Conservation (phyloP, 768 basidiomycete genomes). For the Lyophyllum decastes region DNA sequence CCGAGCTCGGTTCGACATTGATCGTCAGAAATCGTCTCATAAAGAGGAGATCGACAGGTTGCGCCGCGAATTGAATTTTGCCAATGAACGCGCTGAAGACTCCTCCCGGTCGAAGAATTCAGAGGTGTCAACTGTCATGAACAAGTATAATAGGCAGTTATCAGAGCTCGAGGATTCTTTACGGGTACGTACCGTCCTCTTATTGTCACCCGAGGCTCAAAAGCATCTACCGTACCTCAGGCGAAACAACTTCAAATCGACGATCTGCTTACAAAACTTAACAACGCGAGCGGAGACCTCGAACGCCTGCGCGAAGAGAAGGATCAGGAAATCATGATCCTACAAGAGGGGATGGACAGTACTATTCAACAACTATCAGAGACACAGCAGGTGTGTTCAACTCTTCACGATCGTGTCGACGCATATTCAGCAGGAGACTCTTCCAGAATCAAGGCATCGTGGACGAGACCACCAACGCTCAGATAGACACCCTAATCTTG, state of each 20-base stretch:
- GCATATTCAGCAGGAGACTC: constrained; percentile 5
- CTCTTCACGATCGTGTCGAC: background rate
- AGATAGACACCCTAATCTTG: constrained; percentile 94
- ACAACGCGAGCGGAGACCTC: constrained; percentile 71
- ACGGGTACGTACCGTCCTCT: constrained; percentile 52
- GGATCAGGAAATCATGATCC: constrained; percentile 93
- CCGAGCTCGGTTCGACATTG: constrained; percentile 92
- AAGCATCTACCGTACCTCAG: constrained; percentile 38
- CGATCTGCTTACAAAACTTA: constrained; percentile 80
- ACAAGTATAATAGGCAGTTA: constrained; percentile 95
- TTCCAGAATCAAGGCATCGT: constrained; percentile 79
- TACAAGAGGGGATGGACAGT: constrained; percentile 93
- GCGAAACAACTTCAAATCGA: constrained; percentile 97
- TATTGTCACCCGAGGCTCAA: background rate
- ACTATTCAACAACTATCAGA: constrained; percentile 89
- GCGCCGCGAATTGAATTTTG: constrained; percentile 89
- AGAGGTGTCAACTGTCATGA: constrained; percentile 84
- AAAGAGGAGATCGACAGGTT: constrained; percentile 94
- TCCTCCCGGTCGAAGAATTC: constrained; percentile 88
- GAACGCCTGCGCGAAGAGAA: constrained; percentile 91
- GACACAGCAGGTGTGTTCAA: constrained; percentile 68
- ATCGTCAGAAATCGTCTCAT: constrained; percentile 89
- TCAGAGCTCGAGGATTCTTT: constrained; percentile 96
- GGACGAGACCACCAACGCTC: constrained; percentile 92
- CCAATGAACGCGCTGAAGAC: constrained; percentile 98